These are phyloP conservation scores for Populus hybrid DNA, from an alignment of 441 rosid genomes.

Conservation along the genomic window DNA sequence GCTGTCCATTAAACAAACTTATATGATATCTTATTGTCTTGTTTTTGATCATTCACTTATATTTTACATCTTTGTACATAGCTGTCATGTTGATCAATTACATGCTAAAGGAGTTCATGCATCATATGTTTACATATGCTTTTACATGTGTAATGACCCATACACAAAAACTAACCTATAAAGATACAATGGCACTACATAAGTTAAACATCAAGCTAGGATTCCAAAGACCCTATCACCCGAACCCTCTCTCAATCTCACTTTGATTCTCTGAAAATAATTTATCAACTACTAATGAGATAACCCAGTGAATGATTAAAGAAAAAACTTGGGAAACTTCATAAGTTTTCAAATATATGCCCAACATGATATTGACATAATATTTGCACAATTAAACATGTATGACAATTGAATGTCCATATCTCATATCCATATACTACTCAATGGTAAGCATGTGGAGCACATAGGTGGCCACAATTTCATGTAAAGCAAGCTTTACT, in stretches of 20 bases:
- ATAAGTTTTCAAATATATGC: background rate
- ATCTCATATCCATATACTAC: background rate
- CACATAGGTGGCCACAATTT: background rate
- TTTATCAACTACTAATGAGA: background rate
- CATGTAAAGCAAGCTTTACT: background rate
- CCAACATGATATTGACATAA: background rate
- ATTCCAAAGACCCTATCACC: background rate
- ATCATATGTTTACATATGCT: too few relatives aligned
- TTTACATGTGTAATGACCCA: too few relatives aligned
- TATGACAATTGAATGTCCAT: background rate
- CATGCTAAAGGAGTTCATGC: too few relatives aligned
- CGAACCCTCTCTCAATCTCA: background rate
- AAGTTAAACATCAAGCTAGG: background rate
- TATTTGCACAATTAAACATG: background rate
- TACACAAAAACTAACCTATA: background rate
- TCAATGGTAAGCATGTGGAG: background rate
- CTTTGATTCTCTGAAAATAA: background rate
- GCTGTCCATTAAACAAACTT: background rate
- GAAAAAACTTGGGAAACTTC: background rate
- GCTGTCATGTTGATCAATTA: too few relatives aligned
- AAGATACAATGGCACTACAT: background rate
- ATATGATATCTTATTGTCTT: too few relatives aligned
- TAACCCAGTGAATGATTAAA: background rate
- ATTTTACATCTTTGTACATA: too few relatives aligned
- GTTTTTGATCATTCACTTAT: too few relatives aligned